Evolutionary conservation across 176 grass and related monocot species (phyloP).

Genomic region (Oryza nivara): DNA sequence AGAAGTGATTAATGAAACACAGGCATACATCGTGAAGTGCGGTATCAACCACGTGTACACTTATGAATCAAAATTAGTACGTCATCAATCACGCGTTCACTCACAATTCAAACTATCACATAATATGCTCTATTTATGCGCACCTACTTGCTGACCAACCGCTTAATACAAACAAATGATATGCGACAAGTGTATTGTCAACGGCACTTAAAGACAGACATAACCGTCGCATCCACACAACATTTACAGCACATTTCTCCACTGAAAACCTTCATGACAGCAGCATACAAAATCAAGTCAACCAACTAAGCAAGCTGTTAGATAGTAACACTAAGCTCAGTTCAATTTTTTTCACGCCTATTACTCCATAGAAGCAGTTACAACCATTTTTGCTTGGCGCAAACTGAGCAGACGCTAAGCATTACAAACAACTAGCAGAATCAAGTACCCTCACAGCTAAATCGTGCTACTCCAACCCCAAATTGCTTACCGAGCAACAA

Average conservation of each 20-base stretch:
- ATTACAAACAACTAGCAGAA: not conserved
- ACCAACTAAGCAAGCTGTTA: not conserved
- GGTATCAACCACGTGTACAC: not conserved
- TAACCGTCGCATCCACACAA: not conserved
- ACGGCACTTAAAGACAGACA: not conserved
- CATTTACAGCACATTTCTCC: not conserved
- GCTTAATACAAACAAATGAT: constrained; percentile 9
- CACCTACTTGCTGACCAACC: constrained; percentile 8
- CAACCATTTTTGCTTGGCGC: not conserved
- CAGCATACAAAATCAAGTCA: not conserved
- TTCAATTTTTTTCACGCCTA: not conserved
- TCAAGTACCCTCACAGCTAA: not conserved
- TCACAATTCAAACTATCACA: not conserved
- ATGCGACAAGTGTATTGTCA: constrained; percentile 31
- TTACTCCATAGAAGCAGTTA: not conserved
- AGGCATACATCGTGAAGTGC: not conserved
- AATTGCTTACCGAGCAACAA: not conserved
- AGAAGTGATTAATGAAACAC: constrained; percentile 13
- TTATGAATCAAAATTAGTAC: not conserved
- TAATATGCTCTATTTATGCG: constrained; percentile 13
- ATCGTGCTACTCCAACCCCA: not conserved
- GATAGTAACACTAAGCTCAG: not conserved
- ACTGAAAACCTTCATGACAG: constrained; percentile 5
- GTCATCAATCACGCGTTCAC: not conserved
- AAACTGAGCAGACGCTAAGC: constrained; percentile 3